Evolutionary conservation across 139 green algal genomes (phyloP), one percentile per base, ranked within the genome.

Genomic region (Astrephomene gubernaculifera): DNA sequence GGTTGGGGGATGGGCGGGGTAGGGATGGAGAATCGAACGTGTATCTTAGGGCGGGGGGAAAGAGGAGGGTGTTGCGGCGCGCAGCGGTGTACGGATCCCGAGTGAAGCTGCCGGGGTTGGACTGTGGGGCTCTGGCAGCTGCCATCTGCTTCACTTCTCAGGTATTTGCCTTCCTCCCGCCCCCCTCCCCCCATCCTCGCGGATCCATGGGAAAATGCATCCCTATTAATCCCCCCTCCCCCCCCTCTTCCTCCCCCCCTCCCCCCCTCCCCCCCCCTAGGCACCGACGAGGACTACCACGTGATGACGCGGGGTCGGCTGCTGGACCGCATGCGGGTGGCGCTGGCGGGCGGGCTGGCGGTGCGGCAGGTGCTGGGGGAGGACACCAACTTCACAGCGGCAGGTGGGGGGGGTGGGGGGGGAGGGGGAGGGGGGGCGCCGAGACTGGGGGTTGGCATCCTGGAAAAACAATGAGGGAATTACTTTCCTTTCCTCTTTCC

Each of bases 211-310:
- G n/a, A n/a, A n/a, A n/a, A n/a, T n/a, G n/a, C n/a, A n/a, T n/a
- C n/a, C n/a, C n/a, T n/a, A n/a, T n/a, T n/a, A n/a, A n/a, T n/a
- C n/a, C n/a, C n/a, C n/a, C n/a, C n/a, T n/a, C n/a, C n/a, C 57
- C 19, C 57, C 69, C 69, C 69, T 25, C 27, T 43, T 10, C 70
- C 43, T 1, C 27, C 43, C 2, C 36, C 8, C 70, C 36, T n/a
- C 69, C 69, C 22, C 21, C 39, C 35, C 14, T 24, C 27, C 43
- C 27, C 24, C 43, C 49, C 35, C n/a, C 10, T 72, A 89, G 81
- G 83, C 79, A 87, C 81, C 24, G 95, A 97, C 52, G 95, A 97
- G 90, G 90, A 95, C 36, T 97, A 97, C 78, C 79, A 94, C 24
- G 88, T 97, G 41, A 94, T 94, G 49, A 98, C 95, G 0, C 87